Conservation (phyloP, 371 early-diverging fungal genomes). For the Furculomyces boomerangus region DNA sequence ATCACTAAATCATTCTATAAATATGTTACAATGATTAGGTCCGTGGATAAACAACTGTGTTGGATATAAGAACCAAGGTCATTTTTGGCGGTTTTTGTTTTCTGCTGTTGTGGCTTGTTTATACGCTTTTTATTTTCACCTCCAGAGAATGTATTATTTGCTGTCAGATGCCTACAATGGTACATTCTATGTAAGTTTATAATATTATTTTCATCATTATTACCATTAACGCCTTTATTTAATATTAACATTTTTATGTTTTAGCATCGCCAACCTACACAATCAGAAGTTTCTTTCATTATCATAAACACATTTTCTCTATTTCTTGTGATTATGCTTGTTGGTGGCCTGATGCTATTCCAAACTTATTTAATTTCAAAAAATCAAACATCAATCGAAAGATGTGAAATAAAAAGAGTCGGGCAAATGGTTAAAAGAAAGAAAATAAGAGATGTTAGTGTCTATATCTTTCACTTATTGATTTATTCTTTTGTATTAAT, state of each 20-base stretch:
- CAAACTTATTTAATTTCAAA: slow-evolving; percentile 60
- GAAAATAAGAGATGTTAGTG: slow-evolving; percentile 34
- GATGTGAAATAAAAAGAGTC: slow-evolving; percentile 59
- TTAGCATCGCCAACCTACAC: slow-evolving; percentile 32
- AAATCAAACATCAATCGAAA: slow-evolving; percentile 94
- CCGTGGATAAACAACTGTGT: slow-evolving; percentile 97
- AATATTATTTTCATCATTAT: neutral
- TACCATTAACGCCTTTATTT: neutral
- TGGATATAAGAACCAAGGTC: slow-evolving; percentile 68
- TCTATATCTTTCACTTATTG: neutral
- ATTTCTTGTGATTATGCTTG: slow-evolving; percentile 46
- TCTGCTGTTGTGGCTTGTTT: slow-evolving; percentile 44
- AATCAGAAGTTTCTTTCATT: slow-evolving; percentile 40
- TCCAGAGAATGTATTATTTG: slow-evolving; percentile 26
- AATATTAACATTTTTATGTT: slow-evolving; percentile 1
- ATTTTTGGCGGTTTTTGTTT: slow-evolving; percentile 74
- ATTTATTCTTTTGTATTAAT: neutral
- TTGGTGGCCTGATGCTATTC: slow-evolving; percentile 62
- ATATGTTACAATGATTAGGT: slow-evolving; percentile 17
- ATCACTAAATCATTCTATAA: neutral
- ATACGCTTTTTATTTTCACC: slow-evolving; percentile 23
- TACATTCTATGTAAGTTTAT: slow-evolving; percentile 13
- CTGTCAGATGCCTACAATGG: slow-evolving; percentile 27
- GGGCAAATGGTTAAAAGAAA: slow-evolving; percentile 46
- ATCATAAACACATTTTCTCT: slow-evolving; percentile 51